Percentiles rank a stretch among this genome's conserved stretches.
Evolutionary conservation across 2,329 filamentous ascomycete genomes (phyloP).

Genomic region (Eurotiales sp.): DNA sequence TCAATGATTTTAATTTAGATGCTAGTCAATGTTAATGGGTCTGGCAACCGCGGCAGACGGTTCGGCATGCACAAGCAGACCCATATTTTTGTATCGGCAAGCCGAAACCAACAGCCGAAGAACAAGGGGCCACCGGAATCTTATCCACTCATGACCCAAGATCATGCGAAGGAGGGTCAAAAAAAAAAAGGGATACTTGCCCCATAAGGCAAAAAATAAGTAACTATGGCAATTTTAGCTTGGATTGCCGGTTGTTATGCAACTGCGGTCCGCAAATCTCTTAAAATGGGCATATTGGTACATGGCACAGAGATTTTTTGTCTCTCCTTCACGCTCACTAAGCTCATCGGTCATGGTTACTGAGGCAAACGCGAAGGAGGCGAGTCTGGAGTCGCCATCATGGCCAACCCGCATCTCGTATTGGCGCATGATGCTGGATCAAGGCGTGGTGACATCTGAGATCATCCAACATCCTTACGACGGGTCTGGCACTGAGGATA

Average conservation of each 20-base stretch:
- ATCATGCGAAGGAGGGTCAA: too few relatives aligned
- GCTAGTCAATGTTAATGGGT: too few relatives aligned
- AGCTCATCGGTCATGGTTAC: not conserved
- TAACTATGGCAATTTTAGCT: not conserved
- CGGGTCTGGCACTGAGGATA: not conserved
- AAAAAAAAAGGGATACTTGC: not conserved
- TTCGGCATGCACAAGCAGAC: not conserved
- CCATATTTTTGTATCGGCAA: not conserved
- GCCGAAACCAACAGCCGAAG: not conserved
- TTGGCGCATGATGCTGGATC: not conserved
- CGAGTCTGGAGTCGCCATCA: not conserved
- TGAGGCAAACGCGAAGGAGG: not conserved
- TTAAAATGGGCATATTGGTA: not conserved
- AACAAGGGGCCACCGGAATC: not conserved
- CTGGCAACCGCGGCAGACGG: too few relatives aligned
- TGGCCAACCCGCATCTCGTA: not conserved
- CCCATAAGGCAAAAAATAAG: not conserved
- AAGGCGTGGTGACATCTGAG: not conserved
- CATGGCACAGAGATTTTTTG: not conserved
- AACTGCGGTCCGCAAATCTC: not conserved
- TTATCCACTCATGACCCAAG: too few relatives aligned
- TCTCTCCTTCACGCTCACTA: not conserved
- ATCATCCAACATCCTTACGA: not conserved
- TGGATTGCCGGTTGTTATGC: too few relatives aligned
- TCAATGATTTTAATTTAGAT: too few relatives aligned